Evolutionary conservation across 768 basidiomycete species (phyloP).

Genomic region (Lactifluus pinguis): DNA sequence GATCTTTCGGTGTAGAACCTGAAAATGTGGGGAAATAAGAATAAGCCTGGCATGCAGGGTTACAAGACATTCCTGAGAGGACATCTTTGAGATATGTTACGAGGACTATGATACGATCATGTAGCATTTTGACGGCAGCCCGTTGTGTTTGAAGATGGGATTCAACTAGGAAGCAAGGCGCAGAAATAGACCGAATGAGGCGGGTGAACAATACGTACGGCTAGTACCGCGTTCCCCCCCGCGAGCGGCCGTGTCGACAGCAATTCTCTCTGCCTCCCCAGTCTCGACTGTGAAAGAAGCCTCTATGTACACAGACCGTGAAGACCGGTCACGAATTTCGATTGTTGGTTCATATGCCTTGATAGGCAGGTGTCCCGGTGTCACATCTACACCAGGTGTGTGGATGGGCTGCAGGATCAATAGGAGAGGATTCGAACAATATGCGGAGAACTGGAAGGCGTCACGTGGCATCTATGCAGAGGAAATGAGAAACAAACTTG

Average conservation of each 20-base stretch:
- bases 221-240: constrained; percentile 77
- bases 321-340: constrained; percentile 71
- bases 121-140: constrained; percentile 93
- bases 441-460: constrained; percentile 57
- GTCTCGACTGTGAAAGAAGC: constrained; percentile 88
- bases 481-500: constrained; percentile 42
- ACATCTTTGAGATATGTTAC: constrained; percentile 80
- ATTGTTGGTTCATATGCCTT: constrained; percentile 90
- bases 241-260: constrained; percentile 90
- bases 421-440: constrained; percentile 85
- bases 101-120: constrained; percentile 79
- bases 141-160: constrained; percentile 86
- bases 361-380: constrained; percentile 74
- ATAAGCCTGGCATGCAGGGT: neutral
- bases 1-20: constrained; percentile 73
- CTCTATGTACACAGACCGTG: constrained; percentile 74
- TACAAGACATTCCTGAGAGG: constrained; percentile 48
- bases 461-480: neutral
- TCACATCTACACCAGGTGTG: constrained; percentile 39
- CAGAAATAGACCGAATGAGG: constrained; percentile 1
- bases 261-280: constrained; percentile 96
- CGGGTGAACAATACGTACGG: constrained; percentile 38
- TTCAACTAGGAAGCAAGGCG: constrained; percentile 51
- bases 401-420: constrained; percentile 58
- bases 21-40: constrained; percentile 1